Conservation (phyloP, 768 basidiomycete species). For the Naganishia kalamii region DNA sequence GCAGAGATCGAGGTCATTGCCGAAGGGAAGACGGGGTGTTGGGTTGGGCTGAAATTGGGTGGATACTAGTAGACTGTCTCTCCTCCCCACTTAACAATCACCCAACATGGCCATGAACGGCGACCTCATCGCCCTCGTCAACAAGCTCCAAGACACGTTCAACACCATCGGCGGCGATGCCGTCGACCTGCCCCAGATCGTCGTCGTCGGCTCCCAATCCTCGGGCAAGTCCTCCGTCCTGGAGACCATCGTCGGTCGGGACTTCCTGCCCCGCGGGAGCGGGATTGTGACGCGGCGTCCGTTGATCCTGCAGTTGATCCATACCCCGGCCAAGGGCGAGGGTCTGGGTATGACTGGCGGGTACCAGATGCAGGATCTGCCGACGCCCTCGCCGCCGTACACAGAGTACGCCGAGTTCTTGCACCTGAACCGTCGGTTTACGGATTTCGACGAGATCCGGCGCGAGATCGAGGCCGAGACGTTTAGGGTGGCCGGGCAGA, state of each 20-base stretch:
- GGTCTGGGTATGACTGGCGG: constrained; percentile 5
- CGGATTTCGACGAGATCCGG: constrained; percentile 89
- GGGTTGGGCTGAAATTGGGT: background rate
- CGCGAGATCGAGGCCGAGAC: constrained; percentile 98
- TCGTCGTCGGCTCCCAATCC: constrained; percentile 82
- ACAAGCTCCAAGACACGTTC: constrained; percentile 68
- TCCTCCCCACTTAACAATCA: background rate
- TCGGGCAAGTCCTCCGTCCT: constrained; percentile 78
- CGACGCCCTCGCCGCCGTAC: constrained; percentile 17
- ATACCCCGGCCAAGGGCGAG: constrained; percentile 56
- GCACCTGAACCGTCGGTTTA: constrained; percentile 90
- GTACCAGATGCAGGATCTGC: constrained; percentile 5
- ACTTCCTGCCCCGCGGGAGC: constrained; percentile 51
- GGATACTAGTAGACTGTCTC: no score
- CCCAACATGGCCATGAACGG: constrained; percentile 65
- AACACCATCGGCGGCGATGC: constrained; percentile 48
- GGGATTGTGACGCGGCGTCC: constrained; percentile 96
- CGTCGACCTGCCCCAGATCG: constrained; percentile 50
- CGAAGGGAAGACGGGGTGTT: constrained; percentile 1
- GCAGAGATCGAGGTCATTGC: background rate
- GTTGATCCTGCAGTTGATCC: constrained; percentile 88
- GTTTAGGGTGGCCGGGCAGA: constrained; percentile 92
- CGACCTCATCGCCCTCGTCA: constrained; percentile 87
- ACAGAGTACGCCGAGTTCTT: constrained; percentile 95
- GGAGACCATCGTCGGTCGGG: constrained; percentile 90